Conservation (phyloP, 805 yeast genomes). For the Priceomyces melissophilus region DNA sequence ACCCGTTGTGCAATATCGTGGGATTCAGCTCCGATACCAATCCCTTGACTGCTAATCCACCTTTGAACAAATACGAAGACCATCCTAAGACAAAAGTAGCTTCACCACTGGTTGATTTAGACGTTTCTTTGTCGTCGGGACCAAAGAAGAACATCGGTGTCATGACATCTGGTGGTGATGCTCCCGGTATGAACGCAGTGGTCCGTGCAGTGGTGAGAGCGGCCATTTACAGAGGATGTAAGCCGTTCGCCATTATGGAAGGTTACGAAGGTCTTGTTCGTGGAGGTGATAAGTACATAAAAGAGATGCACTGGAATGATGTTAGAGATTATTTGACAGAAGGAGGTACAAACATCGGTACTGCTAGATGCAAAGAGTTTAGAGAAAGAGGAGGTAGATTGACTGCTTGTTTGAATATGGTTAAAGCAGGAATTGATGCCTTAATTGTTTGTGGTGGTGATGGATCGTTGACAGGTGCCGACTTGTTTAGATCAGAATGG, state of each 20-base stretch:
- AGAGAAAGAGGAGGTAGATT: conserved; percentile 83
- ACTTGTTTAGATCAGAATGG: conserved; percentile 91
- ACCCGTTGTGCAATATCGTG: conserved; percentile 78
- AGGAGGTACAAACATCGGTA: conserved; percentile 96
- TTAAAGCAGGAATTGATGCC: conserved; percentile 87
- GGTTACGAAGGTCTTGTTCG: conserved; percentile 91
- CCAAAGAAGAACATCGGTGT: conserved; percentile 70
- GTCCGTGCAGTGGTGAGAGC: conserved; percentile 95
- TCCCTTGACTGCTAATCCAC: conserved; percentile 52
- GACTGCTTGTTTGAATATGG: conserved; percentile 78
- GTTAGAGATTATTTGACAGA: conserved; percentile 90
- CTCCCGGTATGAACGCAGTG: conserved; percentile 97
- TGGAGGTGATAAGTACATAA: conserved; percentile 74
- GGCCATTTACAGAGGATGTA: conserved; percentile 83
- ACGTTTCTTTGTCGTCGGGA: conserved; percentile 8
- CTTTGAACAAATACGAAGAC: conserved; percentile 30
- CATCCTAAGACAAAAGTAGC: conserved; percentile 6
- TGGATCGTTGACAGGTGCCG: conserved; percentile 98
- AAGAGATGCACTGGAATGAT: conserved; percentile 85
- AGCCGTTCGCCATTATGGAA: conserved; percentile 86
- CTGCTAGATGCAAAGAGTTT: conserved; percentile 89
- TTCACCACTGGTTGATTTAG: conserved; percentile 2
- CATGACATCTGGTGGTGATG: conserved; percentile 98
- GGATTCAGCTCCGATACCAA: conserved; percentile 71
- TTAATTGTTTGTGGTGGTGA: conserved; percentile 97